phyloP scores from a whole-genome alignment of 164 flowering plant species.

The Hamamelis virginiana region DNA sequence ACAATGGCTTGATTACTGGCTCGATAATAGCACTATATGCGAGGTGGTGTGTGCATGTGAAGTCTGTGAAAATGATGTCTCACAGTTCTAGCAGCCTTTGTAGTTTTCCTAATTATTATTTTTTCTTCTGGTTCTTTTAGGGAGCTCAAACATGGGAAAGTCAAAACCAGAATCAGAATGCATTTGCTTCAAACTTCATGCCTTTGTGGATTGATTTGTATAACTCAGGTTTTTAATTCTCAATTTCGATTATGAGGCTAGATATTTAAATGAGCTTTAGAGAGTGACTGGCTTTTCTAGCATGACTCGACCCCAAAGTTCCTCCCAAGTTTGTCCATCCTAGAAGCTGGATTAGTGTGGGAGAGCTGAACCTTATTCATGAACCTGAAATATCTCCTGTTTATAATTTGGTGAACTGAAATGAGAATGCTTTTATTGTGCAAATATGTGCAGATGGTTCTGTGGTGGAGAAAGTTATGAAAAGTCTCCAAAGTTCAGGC shows the following conservation, averaged over 20 bases:
- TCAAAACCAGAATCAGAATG: slow-evolving; percentile 57
- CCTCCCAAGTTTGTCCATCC: too few species aligned
- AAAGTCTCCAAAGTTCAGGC: slow-evolving; percentile 61
- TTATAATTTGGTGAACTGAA: background rate
- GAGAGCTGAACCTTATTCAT: too few species aligned
- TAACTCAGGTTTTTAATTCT: slow-evolving; percentile 54
- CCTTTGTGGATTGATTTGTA: slow-evolving; percentile 76
- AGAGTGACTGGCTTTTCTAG: too few species aligned
- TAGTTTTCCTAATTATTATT: background rate
- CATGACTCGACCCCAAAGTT: too few species aligned
- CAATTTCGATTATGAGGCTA: background rate
- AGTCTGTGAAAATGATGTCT: background rate
- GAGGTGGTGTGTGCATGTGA: slow-evolving; percentile 26
- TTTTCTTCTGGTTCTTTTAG: slow-evolving; percentile 29
- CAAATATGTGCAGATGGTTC: slow-evolving; percentile 41
- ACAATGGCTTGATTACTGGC: slow-evolving; percentile 98
- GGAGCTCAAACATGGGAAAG: slow-evolving; percentile 51
- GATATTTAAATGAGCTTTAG: too few species aligned
- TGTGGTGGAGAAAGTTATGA: slow-evolving; percentile 46
- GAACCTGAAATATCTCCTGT: too few species aligned
- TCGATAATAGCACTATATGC: slow-evolving; percentile 24
- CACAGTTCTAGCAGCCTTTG: background rate
- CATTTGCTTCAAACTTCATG: slow-evolving; percentile 79
- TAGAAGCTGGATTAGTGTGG: too few species aligned
- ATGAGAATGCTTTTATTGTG: slow-evolving; percentile 7